A percentile compares a stretch with the other conserved stretches of the same genome.
These are phyloP conservation scores for Fusarium sp. DNA, from an alignment of 2,329 filamentous ascomycete genomes.

Conservation along the genomic window DNA sequence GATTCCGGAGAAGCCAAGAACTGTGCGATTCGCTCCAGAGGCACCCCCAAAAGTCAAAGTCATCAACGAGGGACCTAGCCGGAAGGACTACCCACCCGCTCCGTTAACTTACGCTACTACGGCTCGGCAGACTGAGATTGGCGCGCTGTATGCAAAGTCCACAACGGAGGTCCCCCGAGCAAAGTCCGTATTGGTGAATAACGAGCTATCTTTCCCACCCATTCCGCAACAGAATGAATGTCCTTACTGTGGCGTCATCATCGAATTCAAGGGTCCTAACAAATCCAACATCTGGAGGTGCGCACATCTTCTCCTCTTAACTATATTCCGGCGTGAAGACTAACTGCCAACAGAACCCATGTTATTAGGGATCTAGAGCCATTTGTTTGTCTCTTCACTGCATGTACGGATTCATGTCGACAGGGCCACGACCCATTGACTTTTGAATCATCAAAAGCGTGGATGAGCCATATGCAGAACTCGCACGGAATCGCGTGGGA, in stretches of 20 bases:
- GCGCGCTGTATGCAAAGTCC: background rate
- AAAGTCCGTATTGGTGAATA: background rate
- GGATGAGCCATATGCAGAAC: background rate
- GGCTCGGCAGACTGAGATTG: background rate
- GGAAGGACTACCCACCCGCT: background rate
- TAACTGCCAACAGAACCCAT: background rate
- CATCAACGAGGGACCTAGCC: background rate
- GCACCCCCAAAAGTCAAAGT: background rate
- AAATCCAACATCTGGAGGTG: background rate
- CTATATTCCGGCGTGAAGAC: background rate
- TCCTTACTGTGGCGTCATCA: background rate
- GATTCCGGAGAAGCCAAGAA: no score
- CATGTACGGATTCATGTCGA: background rate
- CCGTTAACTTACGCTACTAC: background rate
- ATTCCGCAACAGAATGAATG: background rate
- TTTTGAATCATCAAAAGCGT: background rate
- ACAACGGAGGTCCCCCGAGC: background rate
- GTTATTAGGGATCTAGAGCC: background rate
- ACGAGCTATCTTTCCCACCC: background rate
- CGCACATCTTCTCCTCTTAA: background rate
- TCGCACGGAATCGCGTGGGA: background rate
- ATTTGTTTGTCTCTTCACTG: background rate
- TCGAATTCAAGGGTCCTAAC: background rate
- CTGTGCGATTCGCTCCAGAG: background rate
- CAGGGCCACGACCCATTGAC: background rate